Evolutionary conservation across 2,329 filamentous ascomycete genomes (phyloP), one percentile per base, ranked within the genome.

Genomic region (Lasiodiplodia citricola): DNA sequence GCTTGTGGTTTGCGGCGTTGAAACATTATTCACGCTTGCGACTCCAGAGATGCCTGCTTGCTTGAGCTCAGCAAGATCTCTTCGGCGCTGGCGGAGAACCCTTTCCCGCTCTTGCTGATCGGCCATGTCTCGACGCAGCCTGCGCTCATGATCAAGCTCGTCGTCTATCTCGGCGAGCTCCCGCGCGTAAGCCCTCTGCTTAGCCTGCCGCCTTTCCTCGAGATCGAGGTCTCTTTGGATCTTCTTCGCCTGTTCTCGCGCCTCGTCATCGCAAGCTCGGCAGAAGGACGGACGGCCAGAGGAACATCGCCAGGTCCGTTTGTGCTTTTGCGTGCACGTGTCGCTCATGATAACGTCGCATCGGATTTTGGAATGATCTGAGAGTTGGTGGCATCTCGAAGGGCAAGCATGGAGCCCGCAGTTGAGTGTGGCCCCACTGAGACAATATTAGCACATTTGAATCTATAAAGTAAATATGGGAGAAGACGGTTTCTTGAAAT

Each of bases 341-440:
- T 78, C 81, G 0, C 82, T 71, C 0, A 89, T 67, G 6, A 83
- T 73, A 1, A 71, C 71, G 35, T 21, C 73, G 71, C 87, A 90
- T 2, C 74, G 50, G 76, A 88, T 84, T 57, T 86, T 84, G 0
- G 84, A 86, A 73, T 92, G 90, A 68, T 92, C 85, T 0, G 75
- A 73, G 0, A 90, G 71, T 0, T 86, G 84, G 76, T 94, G 92
- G 68, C 92, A 94, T 7, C 82, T 82, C 0, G 80, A 83, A 0
- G 81, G 80, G 72, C 92, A 94, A 0, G 73, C 73, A 71, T 94
- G 91, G 0, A 84, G 47, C 0, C 84, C 84, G 67, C 91, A 93
- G 2, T 75, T 81, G 2, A 93, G 79, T 1, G 76, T 72, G 0
- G 73, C 78, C 1, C 81, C 82, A 75, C 88, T 89, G 13, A n/a